Evolutionary conservation across 305 asterid genomes (phyloP), one percentile per base, ranked within the genome.

Genomic region (Petunia hybrid): DNA sequence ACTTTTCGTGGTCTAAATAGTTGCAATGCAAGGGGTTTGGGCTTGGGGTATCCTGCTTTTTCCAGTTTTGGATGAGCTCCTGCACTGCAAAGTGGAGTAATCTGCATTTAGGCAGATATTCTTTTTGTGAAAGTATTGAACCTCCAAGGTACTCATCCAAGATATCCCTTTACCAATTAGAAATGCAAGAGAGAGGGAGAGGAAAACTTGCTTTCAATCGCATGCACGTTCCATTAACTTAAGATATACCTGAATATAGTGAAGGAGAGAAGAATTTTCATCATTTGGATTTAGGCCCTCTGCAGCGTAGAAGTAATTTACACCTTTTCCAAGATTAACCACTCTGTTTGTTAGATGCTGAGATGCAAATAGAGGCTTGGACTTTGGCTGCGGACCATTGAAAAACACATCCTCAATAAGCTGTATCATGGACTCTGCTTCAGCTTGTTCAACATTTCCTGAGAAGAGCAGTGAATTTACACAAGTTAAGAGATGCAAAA

Each of bases 281-380:
- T 97, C 98, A 84, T 90, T 93, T 63, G 97, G 95, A 93, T 97
- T 97, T 66, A 92, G 91, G 86, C 97, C 99, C 82, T 91, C 89
- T 3, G 87, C 84, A 83, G 89, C 82, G 83, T 91, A 91, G 84
- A 88, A 82, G 89, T 89, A 91, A 85, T 84, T 86, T 81, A 82
- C 83, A 70, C 97, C 97, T 80, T 78, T 88, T 86, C 88, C 94
- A 77, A 97, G 98, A 87, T 91, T 94, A 78, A 94, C 86, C 76
- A 91, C 88, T 90, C 99, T 90, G 85, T 90, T 92, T 46, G 97
- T 80, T 88, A 90, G 87, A 88, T 88, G 90, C 80, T 96, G 98
- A 86, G 99, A 96, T 76, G 95, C 89, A 85, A 92, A 92, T 80
- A 96, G 82, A 83, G 96, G 91, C 84, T 83, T 87, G 76, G 98